Evolutionary conservation across 116 monocot genomes (phyloP).

Genomic region (Papilionanthe hybrid): DNA sequence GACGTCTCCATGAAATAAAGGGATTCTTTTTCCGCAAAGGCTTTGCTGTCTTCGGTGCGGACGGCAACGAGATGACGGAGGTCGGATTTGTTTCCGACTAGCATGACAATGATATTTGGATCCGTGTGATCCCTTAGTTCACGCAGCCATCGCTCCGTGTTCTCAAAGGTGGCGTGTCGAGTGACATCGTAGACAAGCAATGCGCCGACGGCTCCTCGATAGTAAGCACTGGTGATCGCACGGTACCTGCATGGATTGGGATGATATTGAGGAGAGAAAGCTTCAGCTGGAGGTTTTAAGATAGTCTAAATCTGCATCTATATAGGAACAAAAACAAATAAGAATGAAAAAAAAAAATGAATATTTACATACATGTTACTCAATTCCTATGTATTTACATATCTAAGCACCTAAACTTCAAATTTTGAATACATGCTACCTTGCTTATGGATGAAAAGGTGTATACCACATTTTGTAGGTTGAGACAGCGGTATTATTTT

Average conservation of each 20-base stretch:
- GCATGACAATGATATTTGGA: slow-evolving; percentile 35
- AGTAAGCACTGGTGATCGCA: slow-evolving; percentile 39
- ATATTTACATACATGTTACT: no score
- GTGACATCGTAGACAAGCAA: slow-evolving; percentile 36
- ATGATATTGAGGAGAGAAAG: no score
- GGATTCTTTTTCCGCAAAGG: slow-evolving; percentile 28
- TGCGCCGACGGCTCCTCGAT: slow-evolving; percentile 34
- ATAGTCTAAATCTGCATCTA: no score
- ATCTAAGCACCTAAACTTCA: no score
- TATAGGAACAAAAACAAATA: no score
- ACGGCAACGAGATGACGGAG: slow-evolving; percentile 36
- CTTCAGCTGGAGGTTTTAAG: no score
- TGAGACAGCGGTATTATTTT: no score
- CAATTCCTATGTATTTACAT: no score
- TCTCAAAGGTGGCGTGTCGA: slow-evolving; percentile 26
- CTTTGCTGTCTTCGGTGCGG: slow-evolving; percentile 26
- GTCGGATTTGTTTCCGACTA: slow-evolving; percentile 31
- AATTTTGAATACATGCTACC: no score
- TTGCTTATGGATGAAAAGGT: no score
- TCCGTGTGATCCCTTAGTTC: slow-evolving; percentile 37
- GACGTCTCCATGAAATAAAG: slow-evolving; percentile 58
- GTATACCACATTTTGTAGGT: no score
- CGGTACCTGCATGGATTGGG: slow-evolving; percentile 19
- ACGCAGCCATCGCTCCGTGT: slow-evolving; percentile 27
- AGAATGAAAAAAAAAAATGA: no score